Base-by-base conservation (phyloP, 805 yeast species). In the Saturnispora gosingensis region DNA sequence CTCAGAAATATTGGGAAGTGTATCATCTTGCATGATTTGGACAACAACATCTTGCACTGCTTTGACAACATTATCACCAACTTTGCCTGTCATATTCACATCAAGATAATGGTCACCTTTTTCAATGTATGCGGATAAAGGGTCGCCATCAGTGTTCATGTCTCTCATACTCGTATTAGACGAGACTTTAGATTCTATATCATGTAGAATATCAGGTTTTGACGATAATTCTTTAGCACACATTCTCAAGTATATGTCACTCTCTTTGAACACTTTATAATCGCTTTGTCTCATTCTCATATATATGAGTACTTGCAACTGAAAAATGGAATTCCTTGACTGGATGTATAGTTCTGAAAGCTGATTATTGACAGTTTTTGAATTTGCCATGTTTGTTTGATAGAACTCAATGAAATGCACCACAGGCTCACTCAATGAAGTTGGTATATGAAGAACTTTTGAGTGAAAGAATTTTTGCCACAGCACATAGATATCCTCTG, bases 11-110 rank as follows among this genome's bases (percentile, higher is more conserved):
- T 40, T 18, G 22, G 44, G 5, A 3, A 56, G 51, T 36, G 60
- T 61, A 27, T 59, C 67, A 36, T 66, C 66, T 25, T 61, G 68
- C 75, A 78, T 77, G 34, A 83, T 82, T 55, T 81, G 79, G 27
- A 75, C 76, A 51, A 84, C 73, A 3, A 86, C 88, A 61, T 78
- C 81, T 59, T 82, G 86, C 18, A 83, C 85, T 0, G 88, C 87
- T 49, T 72, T 70, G 5, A 81, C 64, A 0, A 77, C 82, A 16
- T 65, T 70, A 3, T 73, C 72, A 47, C 76, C 72, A 3, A 74
- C 71, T 36, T 57, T 62, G 7, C 57, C 56, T 3, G 66, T 63
- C 38, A 64, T 65, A 36, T 57, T 58, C 8, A 68, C 71, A 20
- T 69, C 67, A 15, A 66, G 69, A 1, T 67, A 61, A 11, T 48